Evolutionary conservation across 1,284 basidiomycete species (phyloP), one percentile per base, ranked within the genome.

Genomic region (Chalciporus sp.): DNA sequence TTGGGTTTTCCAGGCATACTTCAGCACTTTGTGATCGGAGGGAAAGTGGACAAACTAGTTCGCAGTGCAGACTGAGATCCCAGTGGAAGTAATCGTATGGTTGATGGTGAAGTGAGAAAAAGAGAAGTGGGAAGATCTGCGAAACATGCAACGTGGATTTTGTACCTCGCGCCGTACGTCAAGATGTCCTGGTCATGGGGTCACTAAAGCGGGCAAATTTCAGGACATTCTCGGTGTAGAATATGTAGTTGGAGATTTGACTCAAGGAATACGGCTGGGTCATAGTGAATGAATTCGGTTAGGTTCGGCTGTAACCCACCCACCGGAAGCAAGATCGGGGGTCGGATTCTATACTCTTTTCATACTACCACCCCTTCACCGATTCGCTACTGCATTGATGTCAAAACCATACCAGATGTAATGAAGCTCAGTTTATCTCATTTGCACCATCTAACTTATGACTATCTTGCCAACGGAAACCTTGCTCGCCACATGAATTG

Each of bases 401-500:
- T 28, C 47, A n/a, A 31, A 31, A 7, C 19, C 39, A 9, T 31
- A 19, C 12, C 39, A 49, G 28, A 29, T 26, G 63, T 65, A 65
- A 61, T 44, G 45, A 63, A 10, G 39, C 52, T 23, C 23, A n/a
- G 35, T 33, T 49, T 43, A 37, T 55, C 27, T 17, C 40, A 40
- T 37, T 26, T 6, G 12, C 43, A 27, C n/a, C 47, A 31, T 46
- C 44, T 49, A 10, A 64, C 49, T 33, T 26, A 84, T 83, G 82
- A 81, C 58, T 77, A 7, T 70, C 76, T 2, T 60, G 23, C 23
- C 23, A 23, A 23, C 82, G 39, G 71, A 75, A 59, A 81, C 82
- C 70, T 80, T 80, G 48, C 44, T 59, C 61, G 7, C 17, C 5
- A 0, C n/a, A 16, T 10, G 1, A 7, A 9, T 16, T 1, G 7